Conservation (phyloP, 2,329 filamentous ascomycete species). For the Claviceps sp. region DNA sequence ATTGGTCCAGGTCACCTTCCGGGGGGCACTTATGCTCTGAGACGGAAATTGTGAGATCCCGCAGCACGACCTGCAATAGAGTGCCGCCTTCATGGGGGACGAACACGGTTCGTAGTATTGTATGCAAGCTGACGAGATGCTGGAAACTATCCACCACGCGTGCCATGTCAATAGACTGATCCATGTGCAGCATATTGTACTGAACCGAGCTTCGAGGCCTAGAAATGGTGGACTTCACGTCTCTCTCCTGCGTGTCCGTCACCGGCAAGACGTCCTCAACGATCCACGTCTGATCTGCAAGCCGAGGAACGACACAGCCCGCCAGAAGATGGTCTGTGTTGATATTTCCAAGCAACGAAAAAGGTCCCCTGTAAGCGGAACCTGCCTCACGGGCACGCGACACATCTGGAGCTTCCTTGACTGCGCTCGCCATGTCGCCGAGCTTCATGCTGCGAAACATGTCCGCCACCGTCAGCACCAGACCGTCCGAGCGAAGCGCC, state of each 20-base stretch:
- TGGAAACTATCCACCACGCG: slow-evolving; percentile 36
- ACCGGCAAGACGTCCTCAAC: slow-evolving; percentile 44
- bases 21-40: slow-evolving; percentile 31
- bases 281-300: slow-evolving; percentile 36
- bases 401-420: slow-evolving; percentile 17
- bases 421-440: slow-evolving; percentile 37
- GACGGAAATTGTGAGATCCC: slow-evolving; percentile 29
- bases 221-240: slow-evolving; percentile 42
- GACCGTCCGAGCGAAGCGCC: slow-evolving; percentile 32
- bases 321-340: slow-evolving; percentile 31
- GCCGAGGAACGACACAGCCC: slow-evolving; percentile 33
- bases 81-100: slow-evolving; percentile 35
- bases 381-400: background rate
- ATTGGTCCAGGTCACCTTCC: slow-evolving; percentile 11
- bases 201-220: slow-evolving; percentile 47
- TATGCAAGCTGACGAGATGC: slow-evolving; percentile 44
- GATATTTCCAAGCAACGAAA: slow-evolving; percentile 31
- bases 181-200: slow-evolving; percentile 52
- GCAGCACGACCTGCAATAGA: slow-evolving; percentile 42
- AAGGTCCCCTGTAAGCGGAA: slow-evolving; percentile 12
- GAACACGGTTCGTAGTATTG: slow-evolving; percentile 55
- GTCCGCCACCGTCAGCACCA: slow-evolving; percentile 38
- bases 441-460: slow-evolving; percentile 37
- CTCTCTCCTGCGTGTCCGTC: slow-evolving; percentile 44
- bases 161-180: slow-evolving; percentile 32